Conservation (phyloP, 768 basidiomycete genomes). For the Thelephora aurantiotincta region DNA sequence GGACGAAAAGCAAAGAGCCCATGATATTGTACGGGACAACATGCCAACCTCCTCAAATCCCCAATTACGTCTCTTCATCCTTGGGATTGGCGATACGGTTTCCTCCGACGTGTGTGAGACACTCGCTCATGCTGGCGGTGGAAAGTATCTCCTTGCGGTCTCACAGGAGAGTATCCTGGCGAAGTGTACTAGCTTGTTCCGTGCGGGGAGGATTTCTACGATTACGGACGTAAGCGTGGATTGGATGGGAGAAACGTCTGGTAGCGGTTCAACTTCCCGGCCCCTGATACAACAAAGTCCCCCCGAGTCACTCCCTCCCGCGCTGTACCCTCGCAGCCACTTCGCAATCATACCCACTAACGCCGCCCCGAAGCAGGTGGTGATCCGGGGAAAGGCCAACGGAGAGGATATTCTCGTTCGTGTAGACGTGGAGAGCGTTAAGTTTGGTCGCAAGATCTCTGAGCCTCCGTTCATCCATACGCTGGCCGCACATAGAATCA, state of each 20-base stretch:
- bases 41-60: slow-evolving; percentile 22
- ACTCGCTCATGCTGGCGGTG: slow-evolving; percentile 41
- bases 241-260: slow-evolving; percentile 20
- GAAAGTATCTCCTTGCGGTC: slow-evolving; percentile 31
- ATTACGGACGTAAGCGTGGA: slow-evolving; percentile 33
- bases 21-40: slow-evolving; percentile 8
- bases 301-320: slow-evolving; percentile 10
- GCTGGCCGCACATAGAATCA: slow-evolving; percentile 37
- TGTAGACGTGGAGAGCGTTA: slow-evolving; percentile 15
- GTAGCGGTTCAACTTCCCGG: not conserved
- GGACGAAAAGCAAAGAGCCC: too few species aligned
- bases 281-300: slow-evolving; percentile 22
- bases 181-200: slow-evolving; percentile 36
- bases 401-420: slow-evolving; percentile 9
- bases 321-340: slow-evolving; percentile 20
- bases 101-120: slow-evolving; percentile 38
- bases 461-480: slow-evolving; percentile 30
- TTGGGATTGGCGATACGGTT: slow-evolving; percentile 39
- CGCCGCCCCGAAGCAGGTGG: slow-evolving; percentile 15
- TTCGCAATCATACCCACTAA: slow-evolving; percentile 18
- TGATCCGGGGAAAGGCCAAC: slow-evolving; percentile 14
- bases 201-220: slow-evolving; percentile 32
- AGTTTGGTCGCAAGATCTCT: slow-evolving; percentile 1
- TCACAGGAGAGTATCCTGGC: slow-evolving; percentile 29
- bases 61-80: slow-evolving; percentile 35